Percentiles rank a stretch among this genome's conserved stretches.
These are phyloP conservation scores for Margaritispora aquatica DNA, from an alignment of 495 filamentous ascomycete genomes.

Conservation along the genomic window DNA sequence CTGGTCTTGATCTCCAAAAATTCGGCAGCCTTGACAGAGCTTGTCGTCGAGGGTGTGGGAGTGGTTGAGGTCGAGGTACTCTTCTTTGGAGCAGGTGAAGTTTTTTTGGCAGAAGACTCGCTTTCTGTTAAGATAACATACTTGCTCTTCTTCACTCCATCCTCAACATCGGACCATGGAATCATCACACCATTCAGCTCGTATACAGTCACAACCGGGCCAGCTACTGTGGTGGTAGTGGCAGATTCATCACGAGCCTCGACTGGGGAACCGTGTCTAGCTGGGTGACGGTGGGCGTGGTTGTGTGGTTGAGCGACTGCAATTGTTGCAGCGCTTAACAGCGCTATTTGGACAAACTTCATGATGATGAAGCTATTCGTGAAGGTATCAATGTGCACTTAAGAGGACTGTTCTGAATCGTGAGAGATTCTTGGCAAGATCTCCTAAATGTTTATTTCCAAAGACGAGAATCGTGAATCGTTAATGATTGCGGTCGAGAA, in stretches of 20 bases:
- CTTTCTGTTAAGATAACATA: slow-evolving; percentile 41
- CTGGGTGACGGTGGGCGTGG: slow-evolving; percentile 36
- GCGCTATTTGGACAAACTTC: slow-evolving; percentile 40
- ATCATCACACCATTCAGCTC: slow-evolving; percentile 52
- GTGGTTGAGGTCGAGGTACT: slow-evolving; percentile 8
- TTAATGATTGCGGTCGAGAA: background rate
- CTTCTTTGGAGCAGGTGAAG: background rate
- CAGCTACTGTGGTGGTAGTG: slow-evolving; percentile 30
- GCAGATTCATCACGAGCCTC: slow-evolving; percentile 39
- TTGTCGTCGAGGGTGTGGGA: slow-evolving; percentile 32
- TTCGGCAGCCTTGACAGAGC: slow-evolving; percentile 17
- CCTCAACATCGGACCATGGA: slow-evolving; percentile 48
- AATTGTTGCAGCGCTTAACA: slow-evolving; percentile 36
- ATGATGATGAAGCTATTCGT: slow-evolving; percentile 32
- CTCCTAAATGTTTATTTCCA: background rate
- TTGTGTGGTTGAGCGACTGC: slow-evolving; percentile 41
- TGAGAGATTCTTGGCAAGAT: slow-evolving; percentile 13
- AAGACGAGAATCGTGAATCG: slow-evolving; percentile 1
- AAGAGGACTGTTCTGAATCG: slow-evolving; percentile 17
- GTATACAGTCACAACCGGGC: slow-evolving; percentile 53
- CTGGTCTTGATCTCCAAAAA: slow-evolving; percentile 19
- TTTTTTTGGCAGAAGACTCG: slow-evolving; percentile 4
- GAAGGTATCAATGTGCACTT: slow-evolving; percentile 12
- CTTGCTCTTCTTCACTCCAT: slow-evolving; percentile 51
- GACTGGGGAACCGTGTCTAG: slow-evolving; percentile 28